These are phyloP conservation scores for Aspergillus sp. DNA, from an alignment of 2,329 filamentous ascomycete species.

Conservation along the genomic window DNA sequence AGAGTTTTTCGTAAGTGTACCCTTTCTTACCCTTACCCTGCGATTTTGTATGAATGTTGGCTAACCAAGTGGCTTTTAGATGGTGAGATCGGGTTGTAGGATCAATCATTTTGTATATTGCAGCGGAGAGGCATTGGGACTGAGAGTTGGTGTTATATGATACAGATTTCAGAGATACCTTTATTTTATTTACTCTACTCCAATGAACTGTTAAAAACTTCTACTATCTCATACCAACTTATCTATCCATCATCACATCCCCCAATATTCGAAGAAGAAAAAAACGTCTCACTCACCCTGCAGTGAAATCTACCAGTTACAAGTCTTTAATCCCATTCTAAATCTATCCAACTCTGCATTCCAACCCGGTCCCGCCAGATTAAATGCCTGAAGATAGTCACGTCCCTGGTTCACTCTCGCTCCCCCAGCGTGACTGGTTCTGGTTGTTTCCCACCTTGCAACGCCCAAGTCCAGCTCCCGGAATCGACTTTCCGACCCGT, in stretches of 20 bases:
- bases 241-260: neutral
- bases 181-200: neutral
- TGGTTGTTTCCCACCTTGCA: too few relatives aligned
- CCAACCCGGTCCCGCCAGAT: neutral
- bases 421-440: too few relatives aligned
- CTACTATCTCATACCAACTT: neutral
- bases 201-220: neutral
- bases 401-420: too few relatives aligned
- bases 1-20: conserved; percentile 48
- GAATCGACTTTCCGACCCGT: neutral
- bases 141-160: neutral
- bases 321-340: too few relatives aligned
- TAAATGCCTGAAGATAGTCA: neutral
- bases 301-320: too few relatives aligned
- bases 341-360: neutral
- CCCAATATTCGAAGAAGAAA: neutral
- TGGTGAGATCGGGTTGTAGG: neutral
- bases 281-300: neutral
- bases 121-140: neutral
- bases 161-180: neutral
- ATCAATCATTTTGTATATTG: neutral
- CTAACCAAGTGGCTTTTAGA: neutral
- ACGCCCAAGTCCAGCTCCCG: neutral
- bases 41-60: neutral
- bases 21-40: conserved; percentile 13